phyloP scores from a whole-genome alignment of 2,329 filamentous ascomycete species.

The Claviceps cyperi region DNA sequence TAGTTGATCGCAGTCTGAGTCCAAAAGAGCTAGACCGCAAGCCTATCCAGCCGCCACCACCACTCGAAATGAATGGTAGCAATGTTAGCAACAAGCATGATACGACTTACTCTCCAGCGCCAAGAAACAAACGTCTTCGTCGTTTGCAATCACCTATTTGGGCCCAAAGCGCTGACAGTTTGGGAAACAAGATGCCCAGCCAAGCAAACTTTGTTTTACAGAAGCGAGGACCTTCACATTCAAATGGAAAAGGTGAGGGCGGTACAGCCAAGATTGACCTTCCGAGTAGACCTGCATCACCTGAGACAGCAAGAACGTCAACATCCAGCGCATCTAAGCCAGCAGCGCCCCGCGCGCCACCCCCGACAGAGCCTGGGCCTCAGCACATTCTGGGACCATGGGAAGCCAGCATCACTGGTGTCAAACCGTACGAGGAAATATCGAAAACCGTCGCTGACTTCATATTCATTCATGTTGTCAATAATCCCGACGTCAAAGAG shows the following conservation, averaged over 20 bases:
- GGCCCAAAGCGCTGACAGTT: conserved; percentile 27
- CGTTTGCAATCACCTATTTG: conserved; percentile 30
- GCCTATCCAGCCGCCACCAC: conserved; percentile 33
- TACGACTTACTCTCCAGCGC: conserved; percentile 19
- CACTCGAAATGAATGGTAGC: conserved; percentile 33
- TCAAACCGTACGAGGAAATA: conserved; percentile 58
- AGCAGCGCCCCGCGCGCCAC: conserved; percentile 8
- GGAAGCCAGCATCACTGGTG: conserved; percentile 55
- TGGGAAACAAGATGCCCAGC: conserved; percentile 23
- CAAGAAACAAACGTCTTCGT: conserved; percentile 25
- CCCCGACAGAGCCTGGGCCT: conserved; percentile 15
- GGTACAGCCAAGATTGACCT: conserved; percentile 15
- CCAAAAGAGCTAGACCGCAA: conserved; percentile 37
- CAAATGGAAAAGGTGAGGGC: conserved; percentile 25
- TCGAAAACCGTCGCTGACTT: conserved; percentile 70
- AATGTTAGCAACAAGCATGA: conserved; percentile 9
- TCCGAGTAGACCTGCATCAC: conserved; percentile 31
- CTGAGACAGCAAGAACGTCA: conserved; percentile 26
- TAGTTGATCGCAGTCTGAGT: conserved; percentile 26
- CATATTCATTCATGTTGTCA: conserved; percentile 56
- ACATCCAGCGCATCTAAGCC: conserved; percentile 11
- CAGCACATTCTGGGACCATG: conserved; percentile 36
- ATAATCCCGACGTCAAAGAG: conserved; percentile 49
- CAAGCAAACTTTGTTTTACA: conserved; percentile 33
- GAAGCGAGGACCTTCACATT: conserved; percentile 19